Base-by-base conservation (phyloP, 1,139 yeast species). In the Blastobotrys apis region DNA sequence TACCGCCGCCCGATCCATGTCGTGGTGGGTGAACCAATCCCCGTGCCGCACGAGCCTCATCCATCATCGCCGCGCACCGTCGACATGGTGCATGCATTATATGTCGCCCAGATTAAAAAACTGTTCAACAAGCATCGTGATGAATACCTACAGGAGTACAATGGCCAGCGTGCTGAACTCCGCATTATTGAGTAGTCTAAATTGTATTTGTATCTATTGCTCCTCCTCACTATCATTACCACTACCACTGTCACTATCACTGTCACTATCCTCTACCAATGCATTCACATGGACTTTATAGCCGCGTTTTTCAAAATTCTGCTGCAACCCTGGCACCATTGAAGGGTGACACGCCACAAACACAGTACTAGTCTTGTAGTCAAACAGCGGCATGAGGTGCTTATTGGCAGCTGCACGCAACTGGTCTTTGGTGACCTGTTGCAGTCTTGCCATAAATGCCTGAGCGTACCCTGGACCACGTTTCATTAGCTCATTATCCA, bases 1-100 rank as follows among this genome's bases (percentile, higher is more conserved):
- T 90, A 78, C 62, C 72, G 97, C 53, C 76, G 81, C 47, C 87
- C 90, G 1, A 83, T 92, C 45, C 75, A 85, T 53, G 75, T 90
- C 20, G 69, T 66, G 3, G 78, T 84, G 37, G 98, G 98, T 0
- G 69, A 69, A 33, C 97, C 98, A 2, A 84, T 92, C 17, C 71
- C 76, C 32, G 77, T 90, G 3, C 87, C 90, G 1, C 66, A 70
- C 45, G 56, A 66, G 16, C 67, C 66, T 8, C 57, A 67, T 32
- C 81, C 82, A 0, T 45, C 52, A 3, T 59, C 66, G 10, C 59
- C 66, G 12, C 71, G 71, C 17, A 73, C 73, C 45, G 72, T 92
- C 19, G 83, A 84, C 45, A 72, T 80, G 51, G 87, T 84, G 58
- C 97, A 92, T 62, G 68, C 67, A 23, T 58, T 79, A 32, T 92